phyloP scores from a whole-genome alignment of 345 rosid genomes.

The Mercurialis annua region DNA sequence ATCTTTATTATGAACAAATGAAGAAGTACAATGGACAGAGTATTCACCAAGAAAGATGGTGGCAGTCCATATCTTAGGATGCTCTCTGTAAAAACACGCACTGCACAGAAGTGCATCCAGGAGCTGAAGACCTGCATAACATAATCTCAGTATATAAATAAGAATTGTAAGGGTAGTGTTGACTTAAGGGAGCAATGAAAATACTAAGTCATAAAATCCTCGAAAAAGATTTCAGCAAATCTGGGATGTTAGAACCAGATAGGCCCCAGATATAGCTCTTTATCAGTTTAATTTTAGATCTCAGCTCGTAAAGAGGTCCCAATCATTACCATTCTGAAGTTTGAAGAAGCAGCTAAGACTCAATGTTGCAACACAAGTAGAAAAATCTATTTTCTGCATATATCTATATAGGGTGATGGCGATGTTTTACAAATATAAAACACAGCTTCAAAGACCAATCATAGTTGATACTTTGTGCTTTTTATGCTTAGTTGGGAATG shows the following conservation, averaged over 20 bases:
- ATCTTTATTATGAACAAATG: slow-evolving; percentile 6
- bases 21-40: slow-evolving; percentile 4
- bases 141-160: slow-evolving; percentile 9
- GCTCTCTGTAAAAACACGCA: slow-evolving; percentile 91
- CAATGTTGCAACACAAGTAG: neutral
- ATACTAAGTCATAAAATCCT: neutral
- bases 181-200: neutral
- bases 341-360: neutral
- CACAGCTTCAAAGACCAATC: neutral
- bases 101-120: slow-evolving; percentile 99
- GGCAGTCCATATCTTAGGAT: slow-evolving; percentile 98
- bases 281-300: neutral
- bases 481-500: neutral
- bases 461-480: neutral
- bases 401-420: neutral
- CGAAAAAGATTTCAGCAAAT: neutral
- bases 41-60: slow-evolving; percentile 84
- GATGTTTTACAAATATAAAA: neutral
- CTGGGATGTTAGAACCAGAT: neutral
- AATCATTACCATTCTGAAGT: neutral
- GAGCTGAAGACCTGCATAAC: slow-evolving; percentile 83
- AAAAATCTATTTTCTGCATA: neutral
- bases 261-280: neutral
- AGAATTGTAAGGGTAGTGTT: neutral
- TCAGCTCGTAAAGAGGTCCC: neutral